Evolutionary conservation across 345 rosid genomes (phyloP).

Genomic region (Eucalyptus cloeziana): DNA sequence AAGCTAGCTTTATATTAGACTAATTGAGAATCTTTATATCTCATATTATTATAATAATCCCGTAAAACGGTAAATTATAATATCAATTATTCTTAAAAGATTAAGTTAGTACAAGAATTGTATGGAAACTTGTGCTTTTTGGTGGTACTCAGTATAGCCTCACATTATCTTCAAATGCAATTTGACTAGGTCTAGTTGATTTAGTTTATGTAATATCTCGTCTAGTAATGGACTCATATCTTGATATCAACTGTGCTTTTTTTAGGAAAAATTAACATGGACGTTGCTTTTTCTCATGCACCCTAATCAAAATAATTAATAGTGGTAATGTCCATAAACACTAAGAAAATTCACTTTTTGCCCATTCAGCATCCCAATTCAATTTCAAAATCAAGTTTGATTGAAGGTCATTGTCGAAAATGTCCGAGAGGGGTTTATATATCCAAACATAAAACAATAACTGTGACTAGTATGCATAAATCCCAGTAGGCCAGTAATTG

Average conservation of each 20-base stretch:
- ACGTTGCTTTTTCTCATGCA: background rate
- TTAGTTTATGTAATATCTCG: background rate
- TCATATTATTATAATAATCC: too few species aligned
- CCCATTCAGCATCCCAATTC: background rate
- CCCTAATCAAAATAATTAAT: background rate
- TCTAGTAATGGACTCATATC: background rate
- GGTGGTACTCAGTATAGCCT: too few species aligned
- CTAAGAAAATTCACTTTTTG: background rate
- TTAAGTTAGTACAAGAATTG: too few species aligned
- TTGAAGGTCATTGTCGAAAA: background rate
- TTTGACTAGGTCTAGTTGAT: too few species aligned
- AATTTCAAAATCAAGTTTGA: background rate
- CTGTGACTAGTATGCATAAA: background rate
- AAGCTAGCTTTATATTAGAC: too few species aligned
- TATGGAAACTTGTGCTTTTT: too few species aligned
- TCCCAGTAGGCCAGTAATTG: background rate
- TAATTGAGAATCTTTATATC: too few species aligned
- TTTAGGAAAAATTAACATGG: background rate
- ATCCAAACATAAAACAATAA: background rate
- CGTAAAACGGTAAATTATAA: accelerated
- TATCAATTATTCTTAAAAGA: too few species aligned
- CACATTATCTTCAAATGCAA: too few species aligned
- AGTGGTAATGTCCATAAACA: background rate
- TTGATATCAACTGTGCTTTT: background rate
- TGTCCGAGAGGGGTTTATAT: background rate